phyloP scores from a whole-genome alignment of 2,329 filamentous ascomycete species.

The Paecilomyces variotii region DNA sequence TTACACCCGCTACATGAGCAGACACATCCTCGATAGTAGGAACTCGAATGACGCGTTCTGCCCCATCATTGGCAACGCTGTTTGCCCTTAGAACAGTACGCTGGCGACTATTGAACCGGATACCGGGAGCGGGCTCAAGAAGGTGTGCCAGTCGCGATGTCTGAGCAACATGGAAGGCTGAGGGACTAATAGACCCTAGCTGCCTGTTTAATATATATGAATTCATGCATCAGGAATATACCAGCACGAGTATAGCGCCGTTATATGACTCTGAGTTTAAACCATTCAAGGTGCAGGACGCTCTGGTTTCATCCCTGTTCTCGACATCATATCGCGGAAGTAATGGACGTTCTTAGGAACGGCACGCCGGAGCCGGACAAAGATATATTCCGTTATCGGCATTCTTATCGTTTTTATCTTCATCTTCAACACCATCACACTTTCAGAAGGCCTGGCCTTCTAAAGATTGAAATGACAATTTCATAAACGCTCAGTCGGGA shows the following conservation, averaged over 20 bases:
- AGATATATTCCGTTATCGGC: neutral
- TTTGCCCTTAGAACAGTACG: slow-evolving; percentile 17
- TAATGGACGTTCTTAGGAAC: neutral
- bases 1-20: slow-evolving; percentile 73
- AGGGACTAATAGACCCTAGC: slow-evolving; percentile 57
- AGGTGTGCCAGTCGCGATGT: slow-evolving; percentile 59
- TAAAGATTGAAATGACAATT: neutral
- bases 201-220: slow-evolving; percentile 68
- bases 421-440: neutral
- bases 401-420: neutral
- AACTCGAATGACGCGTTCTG: slow-evolving; percentile 6
- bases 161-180: slow-evolving; percentile 57
- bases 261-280: neutral
- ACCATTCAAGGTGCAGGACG: too few relatives aligned
- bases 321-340: too few relatives aligned
- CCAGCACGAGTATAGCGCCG: neutral
- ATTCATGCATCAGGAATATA: slow-evolving; percentile 57
- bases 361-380: neutral
- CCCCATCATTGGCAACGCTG: slow-evolving; percentile 1
- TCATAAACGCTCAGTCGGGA: slow-evolving; percentile 4
- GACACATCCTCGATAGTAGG: slow-evolving; percentile 21
- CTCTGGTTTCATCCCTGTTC: too few relatives aligned
- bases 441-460: neutral
- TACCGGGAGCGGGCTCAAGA: slow-evolving; percentile 58
- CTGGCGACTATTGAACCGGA: slow-evolving; percentile 62